Evolutionary conservation across 257 asterid species (phyloP), one percentile per base, ranked within the genome.

Genomic region (Craterostigma plantagineum): DNA sequence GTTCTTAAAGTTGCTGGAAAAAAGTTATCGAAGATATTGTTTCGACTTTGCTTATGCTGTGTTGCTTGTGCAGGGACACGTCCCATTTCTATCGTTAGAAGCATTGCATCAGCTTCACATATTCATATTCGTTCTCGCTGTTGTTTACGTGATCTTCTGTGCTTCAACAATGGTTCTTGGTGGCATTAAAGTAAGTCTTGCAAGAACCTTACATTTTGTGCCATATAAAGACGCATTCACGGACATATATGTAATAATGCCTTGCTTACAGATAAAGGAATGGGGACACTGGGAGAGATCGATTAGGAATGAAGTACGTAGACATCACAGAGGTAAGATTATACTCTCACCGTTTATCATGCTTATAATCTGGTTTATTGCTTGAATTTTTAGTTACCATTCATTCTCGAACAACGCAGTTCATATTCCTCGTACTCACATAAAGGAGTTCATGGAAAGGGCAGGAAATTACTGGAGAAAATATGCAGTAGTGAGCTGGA

Each of bases 31-130:
- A 12, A 41, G 17, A 15, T 41, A n/a, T 8, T 16, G 12, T 41
- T 2, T 15, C 4, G 16, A 15, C 16, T 12, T 1, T 11, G 1
- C 3, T 3, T 46, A 10, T 7, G 16, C 14, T 35, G n/a, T n/a
- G n/a, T 23, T 36, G 18, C 15, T 48, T 3, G 36, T 23, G 40
- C 77, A 81, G 93, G 94, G 94, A 38, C 33, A 52, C 18, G 69
- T 54, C 10, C 92, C 77, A 13, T 55, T 82, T 43, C 61, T 87
- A 38, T 87, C 97, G 0, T 8, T 72, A 16, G 92, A 87, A 64
- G 97, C 93, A 34, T 27, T 87, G 59, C 90, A 82, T 62, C 85
- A 82, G 63, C 90, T 87, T 45, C 93, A 87, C 62, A 81, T 87
- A 33, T 79, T 87, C 72, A 70, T 82, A 53, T 87, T 87, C 55